Evolutionary conservation across 345 rosid species (phyloP).

Genomic region (Rubroshorea leprosula): DNA sequence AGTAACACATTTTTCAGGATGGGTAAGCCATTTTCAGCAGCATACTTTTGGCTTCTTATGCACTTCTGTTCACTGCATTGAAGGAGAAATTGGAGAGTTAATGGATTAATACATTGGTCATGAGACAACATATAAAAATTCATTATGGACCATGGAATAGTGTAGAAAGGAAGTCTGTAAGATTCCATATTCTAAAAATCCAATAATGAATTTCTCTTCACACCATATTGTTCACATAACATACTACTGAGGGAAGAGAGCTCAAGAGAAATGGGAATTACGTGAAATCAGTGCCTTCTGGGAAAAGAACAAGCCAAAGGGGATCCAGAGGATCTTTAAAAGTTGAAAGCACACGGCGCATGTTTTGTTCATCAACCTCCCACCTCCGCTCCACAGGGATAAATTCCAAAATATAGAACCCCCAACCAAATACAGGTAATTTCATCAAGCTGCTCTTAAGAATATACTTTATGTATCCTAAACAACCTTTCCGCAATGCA

Average conservation of each 20-base stretch:
- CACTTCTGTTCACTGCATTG: slow-evolving; percentile 71
- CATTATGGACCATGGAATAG: no score
- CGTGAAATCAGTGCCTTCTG: slow-evolving; percentile 95
- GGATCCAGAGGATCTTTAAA: slow-evolving; percentile 69
- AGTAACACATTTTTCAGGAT: slow-evolving; percentile 59
- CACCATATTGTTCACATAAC: neutral
- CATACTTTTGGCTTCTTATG: slow-evolving; percentile 48
- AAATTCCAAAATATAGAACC: slow-evolving; percentile 67
- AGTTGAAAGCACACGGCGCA: slow-evolving; percentile 56
- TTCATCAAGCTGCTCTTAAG: slow-evolving; percentile 75
- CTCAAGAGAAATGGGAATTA: slow-evolving; percentile 32
- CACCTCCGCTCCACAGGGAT: slow-evolving; percentile 65
- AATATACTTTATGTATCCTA: slow-evolving; percentile 53
- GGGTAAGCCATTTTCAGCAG: slow-evolving; percentile 64
- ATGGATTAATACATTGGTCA: no score
- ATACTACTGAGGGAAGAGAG: neutral
- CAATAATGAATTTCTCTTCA: neutral
- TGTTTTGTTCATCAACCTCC: slow-evolving; percentile 57
- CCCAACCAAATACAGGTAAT: slow-evolving; percentile 73
- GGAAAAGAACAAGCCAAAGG: slow-evolving; percentile 90
- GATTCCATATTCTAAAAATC: no score
- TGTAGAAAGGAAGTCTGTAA: no score
- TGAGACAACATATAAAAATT: no score
- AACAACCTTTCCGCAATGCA: slow-evolving; percentile 55
- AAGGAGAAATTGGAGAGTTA: neutral